Evolutionary conservation across 2,329 filamentous ascomycete genomes (phyloP).

Genomic region (Neofusicoccum cordaticola): DNA sequence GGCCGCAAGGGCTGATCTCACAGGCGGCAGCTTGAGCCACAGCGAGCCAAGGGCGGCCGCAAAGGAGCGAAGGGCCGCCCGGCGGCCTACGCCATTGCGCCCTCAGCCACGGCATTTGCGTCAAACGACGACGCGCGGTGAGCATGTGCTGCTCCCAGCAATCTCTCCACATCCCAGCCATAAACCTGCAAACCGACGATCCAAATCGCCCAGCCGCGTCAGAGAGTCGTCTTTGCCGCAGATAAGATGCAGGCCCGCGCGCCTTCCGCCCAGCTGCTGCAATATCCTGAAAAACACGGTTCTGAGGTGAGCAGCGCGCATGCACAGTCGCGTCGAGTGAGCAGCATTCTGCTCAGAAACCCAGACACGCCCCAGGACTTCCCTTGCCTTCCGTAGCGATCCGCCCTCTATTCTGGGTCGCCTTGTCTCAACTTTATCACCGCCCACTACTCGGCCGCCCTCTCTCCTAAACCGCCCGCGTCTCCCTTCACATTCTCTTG

Average conservation of each 20-base stretch:
- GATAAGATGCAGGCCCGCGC: not conserved
- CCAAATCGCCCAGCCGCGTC: constrained; percentile 10
- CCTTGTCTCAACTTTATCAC: constrained; percentile 12
- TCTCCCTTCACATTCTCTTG: not conserved
- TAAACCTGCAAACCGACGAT: constrained; percentile 4
- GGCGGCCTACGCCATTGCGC: not conserved
- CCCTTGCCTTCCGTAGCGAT: constrained; percentile 6
- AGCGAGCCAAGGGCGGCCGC: not conserved
- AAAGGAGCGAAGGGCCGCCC: not conserved
- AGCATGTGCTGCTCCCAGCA: not conserved
- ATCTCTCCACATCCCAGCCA: constrained; percentile 13
- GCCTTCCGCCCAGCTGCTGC: not conserved
- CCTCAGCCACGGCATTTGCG: constrained; percentile 6
- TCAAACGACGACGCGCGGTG: constrained; percentile 3
- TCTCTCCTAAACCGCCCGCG: not conserved
- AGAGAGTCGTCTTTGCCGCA: not conserved
- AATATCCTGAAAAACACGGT: not conserved
- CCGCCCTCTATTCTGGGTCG: constrained; percentile 8
- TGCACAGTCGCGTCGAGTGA: no score
- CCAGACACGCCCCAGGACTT: not conserved
- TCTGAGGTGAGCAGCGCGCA: not conserved
- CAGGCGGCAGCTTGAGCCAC: not conserved
- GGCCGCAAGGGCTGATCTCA: not conserved
- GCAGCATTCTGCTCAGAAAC: not conserved
- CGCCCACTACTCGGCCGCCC: not conserved